Conservation (phyloP, 306 rosid species). For the Dryas octopetala region DNA sequence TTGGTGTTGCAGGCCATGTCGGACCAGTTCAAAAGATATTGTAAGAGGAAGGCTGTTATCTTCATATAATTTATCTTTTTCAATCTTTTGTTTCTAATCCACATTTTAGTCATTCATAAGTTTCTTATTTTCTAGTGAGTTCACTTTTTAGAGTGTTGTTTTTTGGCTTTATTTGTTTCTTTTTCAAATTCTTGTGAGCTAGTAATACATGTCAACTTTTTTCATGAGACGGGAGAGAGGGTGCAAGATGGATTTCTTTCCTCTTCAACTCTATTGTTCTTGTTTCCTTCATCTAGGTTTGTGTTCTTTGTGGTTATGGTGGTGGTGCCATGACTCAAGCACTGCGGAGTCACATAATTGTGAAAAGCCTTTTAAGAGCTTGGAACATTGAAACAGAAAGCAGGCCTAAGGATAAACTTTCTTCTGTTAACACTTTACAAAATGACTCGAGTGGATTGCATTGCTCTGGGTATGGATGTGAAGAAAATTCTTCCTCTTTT, state of each 20-base stretch:
- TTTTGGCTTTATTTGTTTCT: not conserved
- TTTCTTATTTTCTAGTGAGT: no score
- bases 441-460: conserved; percentile 25
- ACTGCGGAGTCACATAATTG: conserved; percentile 39
- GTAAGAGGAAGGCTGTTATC: conserved; percentile 25
- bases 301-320: conserved; percentile 76
- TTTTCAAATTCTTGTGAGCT: not conserved
- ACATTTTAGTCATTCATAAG: no score
- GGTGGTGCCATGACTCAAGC: conserved; percentile 79
- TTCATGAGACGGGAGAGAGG: not conserved
- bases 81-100: not conserved
- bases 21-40: conserved; percentile 47
- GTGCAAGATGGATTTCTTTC: conserved; percentile 4
- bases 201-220: not conserved
- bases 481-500: conserved; percentile 20
- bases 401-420: conserved; percentile 28
- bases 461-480: conserved; percentile 26
- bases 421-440: conserved; percentile 25
- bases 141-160: no score
- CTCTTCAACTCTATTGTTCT: conserved; percentile 9
- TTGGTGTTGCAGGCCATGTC: conserved; percentile 73
- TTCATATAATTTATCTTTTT: not conserved
- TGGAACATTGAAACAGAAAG: conserved; percentile 43
- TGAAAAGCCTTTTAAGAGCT: conserved; percentile 49
- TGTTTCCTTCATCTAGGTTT: conserved; percentile 40